Evolutionary conservation across 2,329 filamentous ascomycete species (phyloP), one percentile per base, ranked within the genome.

Genomic region (Plenodomus biglobosus): DNA sequence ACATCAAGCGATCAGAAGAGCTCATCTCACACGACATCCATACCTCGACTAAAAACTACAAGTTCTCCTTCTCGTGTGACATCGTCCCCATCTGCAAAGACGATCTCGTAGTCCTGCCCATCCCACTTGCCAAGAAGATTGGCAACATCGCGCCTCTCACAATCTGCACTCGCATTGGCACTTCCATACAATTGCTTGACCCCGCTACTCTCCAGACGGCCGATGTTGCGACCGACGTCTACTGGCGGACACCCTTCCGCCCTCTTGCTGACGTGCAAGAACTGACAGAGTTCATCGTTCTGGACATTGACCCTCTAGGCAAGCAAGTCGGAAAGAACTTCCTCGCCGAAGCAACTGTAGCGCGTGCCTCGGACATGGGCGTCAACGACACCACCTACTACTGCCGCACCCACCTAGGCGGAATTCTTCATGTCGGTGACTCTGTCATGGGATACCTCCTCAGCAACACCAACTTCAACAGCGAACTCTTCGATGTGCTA

Each of bases 81-180:
- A 74, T 99, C 40, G 86, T 97, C 20, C 94, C 94, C 1, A 91
- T 99, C 41, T 97, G 94, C 79, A 96, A 96, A 73, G 94, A 99
- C 63, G 94, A 99, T 68, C 78, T 99, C 21, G 90, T 99, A n/a
- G 92, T 90, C 1, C 77, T 99, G 30, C 94, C 94, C 1, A 85
- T 96, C 55, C 91, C 90, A 60, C 78, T 97, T 50, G 94, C 94
- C 13, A 94, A 91, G 71, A 84, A 86, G 46, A 78, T 88, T 42
- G 92, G 94, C 55, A 96, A 96, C 72, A 95, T 97, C 62, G 82
- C 85, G 1, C 94, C 94, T 2, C 78, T 99, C 32, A 84, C 87
- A 1, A 78, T 99, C 32, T 97, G 94, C 78, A 84, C 92, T 72
- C 84, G 88, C 59, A 85, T 99, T 46, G 92, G 94, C 54, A 97